Evolutionary conservation across 2,329 filamentous ascomycete species (phyloP).

Genomic region (Colletotrichum siamense): DNA sequence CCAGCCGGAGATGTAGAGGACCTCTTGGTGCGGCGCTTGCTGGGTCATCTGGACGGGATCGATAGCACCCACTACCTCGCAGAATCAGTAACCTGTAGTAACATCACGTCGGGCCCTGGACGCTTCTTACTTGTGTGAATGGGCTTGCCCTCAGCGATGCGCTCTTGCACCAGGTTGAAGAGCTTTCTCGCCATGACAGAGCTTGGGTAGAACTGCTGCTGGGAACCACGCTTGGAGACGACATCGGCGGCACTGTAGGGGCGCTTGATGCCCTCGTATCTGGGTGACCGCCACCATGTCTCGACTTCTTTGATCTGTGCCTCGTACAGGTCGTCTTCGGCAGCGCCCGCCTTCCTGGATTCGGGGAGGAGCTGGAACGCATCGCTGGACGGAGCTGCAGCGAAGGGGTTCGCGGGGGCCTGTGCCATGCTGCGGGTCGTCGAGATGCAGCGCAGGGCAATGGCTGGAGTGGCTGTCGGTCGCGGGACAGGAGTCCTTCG

Average conservation of each 20-base stretch:
- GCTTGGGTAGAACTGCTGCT: constrained; percentile 88
- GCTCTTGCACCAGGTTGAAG: constrained; percentile 85
- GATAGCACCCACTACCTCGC: constrained; percentile 82
- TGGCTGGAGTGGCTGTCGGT: constrained; percentile 18
- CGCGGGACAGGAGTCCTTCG: constrained; percentile 29
- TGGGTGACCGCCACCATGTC: constrained; percentile 86
- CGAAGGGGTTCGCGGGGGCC: constrained; percentile 15
- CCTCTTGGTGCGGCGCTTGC: constrained; percentile 93
- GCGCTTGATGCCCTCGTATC: constrained; percentile 88
- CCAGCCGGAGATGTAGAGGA: constrained; percentile 96
- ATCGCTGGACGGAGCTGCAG: constrained; percentile 60
- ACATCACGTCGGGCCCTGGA: not conserved
- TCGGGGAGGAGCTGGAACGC: constrained; percentile 87
- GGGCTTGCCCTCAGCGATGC: constrained; percentile 79
- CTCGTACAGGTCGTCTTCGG: constrained; percentile 86
- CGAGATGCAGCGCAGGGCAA: constrained; percentile 34
- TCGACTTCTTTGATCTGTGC: constrained; percentile 85
- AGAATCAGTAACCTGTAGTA: constrained; percentile 10
- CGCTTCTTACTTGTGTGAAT: constrained; percentile 83
- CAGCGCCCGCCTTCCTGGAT: constrained; percentile 74
- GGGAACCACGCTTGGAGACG: constrained; percentile 88
- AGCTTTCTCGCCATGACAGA: constrained; percentile 95
- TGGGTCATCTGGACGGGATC: constrained; percentile 99
- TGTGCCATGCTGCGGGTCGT: constrained; percentile 35
- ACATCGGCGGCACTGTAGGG: constrained; percentile 92